Base-by-base conservation (phyloP, 1,139 yeast species). In the Meyerozyma sp. region DNA sequence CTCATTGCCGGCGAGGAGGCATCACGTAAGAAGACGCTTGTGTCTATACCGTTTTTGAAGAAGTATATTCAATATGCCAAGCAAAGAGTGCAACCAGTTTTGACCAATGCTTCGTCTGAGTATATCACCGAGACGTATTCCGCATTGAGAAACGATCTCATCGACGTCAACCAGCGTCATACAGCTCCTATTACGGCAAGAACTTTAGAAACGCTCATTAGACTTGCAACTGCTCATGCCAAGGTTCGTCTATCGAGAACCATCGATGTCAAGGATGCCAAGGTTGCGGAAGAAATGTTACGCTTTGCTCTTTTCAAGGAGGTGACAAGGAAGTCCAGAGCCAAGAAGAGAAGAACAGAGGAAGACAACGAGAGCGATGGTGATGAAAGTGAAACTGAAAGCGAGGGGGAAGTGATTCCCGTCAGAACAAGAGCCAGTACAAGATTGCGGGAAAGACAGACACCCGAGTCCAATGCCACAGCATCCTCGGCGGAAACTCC, bases 111-210 rank as follows among this genome's bases (percentile, higher is more conserved):
- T 44, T 97, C 98, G 0, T 79, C 91, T 11, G 88, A 83, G 44
- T 79, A 85, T 58, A 90, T 93, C 56, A 94, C 90, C 23, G 76
- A 77, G 42, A 81, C 87, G 7, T 93, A 93, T 60, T 74, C 96
- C 1, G 81, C 83, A 10, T 74, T 93, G 52, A 79, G 99, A 68
- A 90, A 90, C 59, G 95, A 91, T 55, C 81, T 81, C 44, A 71
- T 82, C 43, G 84, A 81, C 40, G 77, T 73, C 49, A 83, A 82
- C 55, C 87, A 83, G 59, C 78, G 93, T 47, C 82, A 87, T 54
- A 90, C 97, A 3, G 86, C 96, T 1, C 98, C 99, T 34, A 89
- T 94, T 52, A 93, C 99, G 3, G 96, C 98, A 20, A 88, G 99
- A 81, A 94, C 98, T 3, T 73, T 93, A 55, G 99, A 93, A 68